A percentile compares a stretch with the other conserved stretches of the same genome.
These are phyloP conservation scores for Monascus purpureus DNA, from an alignment of 495 filamentous ascomycete genomes.

Conservation along the genomic window DNA sequence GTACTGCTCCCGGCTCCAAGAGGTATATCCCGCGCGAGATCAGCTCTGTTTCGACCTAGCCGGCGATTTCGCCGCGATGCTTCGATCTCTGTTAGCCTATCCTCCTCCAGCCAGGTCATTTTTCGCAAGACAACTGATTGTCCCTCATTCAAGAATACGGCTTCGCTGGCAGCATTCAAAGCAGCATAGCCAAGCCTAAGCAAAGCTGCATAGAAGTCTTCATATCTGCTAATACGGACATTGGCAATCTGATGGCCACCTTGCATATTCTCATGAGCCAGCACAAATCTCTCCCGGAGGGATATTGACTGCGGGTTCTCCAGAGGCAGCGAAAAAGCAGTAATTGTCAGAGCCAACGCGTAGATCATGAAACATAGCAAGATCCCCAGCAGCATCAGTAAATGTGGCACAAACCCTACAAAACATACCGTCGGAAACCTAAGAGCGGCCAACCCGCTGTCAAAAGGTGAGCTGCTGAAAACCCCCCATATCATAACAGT, in stretches of 20 bases:
- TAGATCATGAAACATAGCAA: constrained; percentile 62
- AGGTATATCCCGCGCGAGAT: constrained; percentile 14
- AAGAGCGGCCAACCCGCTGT: constrained; percentile 37
- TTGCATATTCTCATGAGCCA: constrained; percentile 79
- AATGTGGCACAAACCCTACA: constrained; percentile 85
- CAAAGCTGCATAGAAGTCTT: constrained; percentile 90
- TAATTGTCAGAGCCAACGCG: constrained; percentile 55
- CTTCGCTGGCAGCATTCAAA: constrained; percentile 84
- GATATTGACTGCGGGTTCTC: constrained; percentile 19
- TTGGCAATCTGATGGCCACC: constrained; percentile 72
- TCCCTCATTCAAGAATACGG: constrained; percentile 90
- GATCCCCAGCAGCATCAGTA: constrained; percentile 71
- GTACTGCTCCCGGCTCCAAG: constrained; percentile 18
- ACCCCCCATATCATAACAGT: constrained; percentile 59
- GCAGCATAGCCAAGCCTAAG: constrained; percentile 74
- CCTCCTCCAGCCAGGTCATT: constrained; percentile 90
- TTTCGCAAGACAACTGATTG: constrained; percentile 53
- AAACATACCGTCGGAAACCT: constrained; percentile 89
- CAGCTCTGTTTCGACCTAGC: constrained; percentile 10
- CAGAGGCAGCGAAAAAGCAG: constrained; percentile 52
- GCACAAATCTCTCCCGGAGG: constrained; percentile 39
- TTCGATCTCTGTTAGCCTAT: constrained; percentile 52
- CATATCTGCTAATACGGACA: constrained; percentile 62
- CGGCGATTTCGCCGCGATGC: constrained; percentile 16
- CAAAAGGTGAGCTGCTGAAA: constrained; percentile 37